Percentiles rank a stretch among this genome's conserved stretches.
Conservation (phyloP, 495 filamentous ascomycete species). For the Penicillium steckii region DNA sequence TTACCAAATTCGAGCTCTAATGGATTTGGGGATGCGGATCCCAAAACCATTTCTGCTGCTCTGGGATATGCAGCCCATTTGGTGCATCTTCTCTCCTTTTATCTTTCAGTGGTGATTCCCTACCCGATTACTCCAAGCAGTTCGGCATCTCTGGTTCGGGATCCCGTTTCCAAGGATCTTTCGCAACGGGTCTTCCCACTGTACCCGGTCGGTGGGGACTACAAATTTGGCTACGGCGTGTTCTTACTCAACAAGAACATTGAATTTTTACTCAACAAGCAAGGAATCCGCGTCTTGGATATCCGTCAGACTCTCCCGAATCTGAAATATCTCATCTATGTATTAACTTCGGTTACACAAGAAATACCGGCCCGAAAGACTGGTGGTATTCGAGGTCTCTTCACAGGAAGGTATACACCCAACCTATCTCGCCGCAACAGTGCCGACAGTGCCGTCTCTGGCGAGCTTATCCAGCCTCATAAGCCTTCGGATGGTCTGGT, state of each 20-base stretch:
- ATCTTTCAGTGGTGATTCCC: slow-evolving; percentile 73
- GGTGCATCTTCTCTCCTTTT: slow-evolving; percentile 74
- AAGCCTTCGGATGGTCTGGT: slow-evolving; percentile 28
- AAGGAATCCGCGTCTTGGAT: slow-evolving; percentile 75
- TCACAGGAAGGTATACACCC: slow-evolving; percentile 35
- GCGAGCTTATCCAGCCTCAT: slow-evolving; percentile 29
- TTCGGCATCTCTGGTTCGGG: slow-evolving; percentile 74
- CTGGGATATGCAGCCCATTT: slow-evolving; percentile 81
- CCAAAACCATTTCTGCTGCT: slow-evolving; percentile 73
- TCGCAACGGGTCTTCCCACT: slow-evolving; percentile 75
- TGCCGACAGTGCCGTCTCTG: slow-evolving; percentile 38
- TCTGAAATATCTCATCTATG: slow-evolving; percentile 86
- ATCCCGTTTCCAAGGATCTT: slow-evolving; percentile 70
- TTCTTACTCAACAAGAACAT: slow-evolving; percentile 94
- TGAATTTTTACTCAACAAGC: slow-evolving; percentile 74
- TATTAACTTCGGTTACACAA: slow-evolving; percentile 73
- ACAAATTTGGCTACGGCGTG: slow-evolving; percentile 91
- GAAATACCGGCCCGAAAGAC: slow-evolving; percentile 77
- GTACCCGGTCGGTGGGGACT: slow-evolving; percentile 72
- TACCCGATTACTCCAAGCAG: slow-evolving; percentile 74
- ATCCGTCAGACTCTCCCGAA: slow-evolving; percentile 90
- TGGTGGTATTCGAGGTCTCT: slow-evolving; percentile 69
- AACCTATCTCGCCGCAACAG: slow-evolving; percentile 40
- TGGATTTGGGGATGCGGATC: slow-evolving; percentile 55
- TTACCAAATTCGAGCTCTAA: slow-evolving; percentile 72